A percentile compares a stretch with the other conserved stretches of the same genome.
Conservation (phyloP, 2,329 filamentous ascomycete genomes). For the Volutella citrinella region DNA sequence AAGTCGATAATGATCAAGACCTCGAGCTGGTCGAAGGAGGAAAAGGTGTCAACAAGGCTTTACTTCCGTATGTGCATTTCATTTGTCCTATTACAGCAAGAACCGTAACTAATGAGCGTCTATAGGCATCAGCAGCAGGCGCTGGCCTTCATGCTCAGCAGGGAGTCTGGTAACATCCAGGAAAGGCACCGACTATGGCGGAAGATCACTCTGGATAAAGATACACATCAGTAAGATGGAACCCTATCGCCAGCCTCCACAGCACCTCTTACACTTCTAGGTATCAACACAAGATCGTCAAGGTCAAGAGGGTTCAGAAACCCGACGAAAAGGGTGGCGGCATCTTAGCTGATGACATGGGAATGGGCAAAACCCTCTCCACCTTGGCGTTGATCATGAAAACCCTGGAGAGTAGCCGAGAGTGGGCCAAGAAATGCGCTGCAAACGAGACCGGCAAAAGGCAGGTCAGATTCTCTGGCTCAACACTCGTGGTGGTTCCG, state of each 20-base stretch:
- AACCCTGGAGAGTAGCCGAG: slow-evolving; percentile 33
- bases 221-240: slow-evolving; percentile 27
- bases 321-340: slow-evolving; percentile 38
- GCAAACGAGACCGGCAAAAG: slow-evolving; percentile 11
- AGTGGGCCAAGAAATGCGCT: slow-evolving; percentile 31
- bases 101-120: not conserved
- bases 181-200: slow-evolving; percentile 32
- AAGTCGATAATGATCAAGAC: slow-evolving; percentile 14
- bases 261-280: slow-evolving; percentile 10
- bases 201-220: slow-evolving; percentile 20
- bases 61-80: slow-evolving; percentile 21
- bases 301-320: slow-evolving; percentile 22
- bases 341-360: slow-evolving; percentile 61
- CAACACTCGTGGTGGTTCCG: slow-evolving; percentile 44
- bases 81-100: not conserved
- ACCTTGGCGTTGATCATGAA: slow-evolving; percentile 47
- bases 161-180: slow-evolving; percentile 34
- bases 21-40: slow-evolving; percentile 18
- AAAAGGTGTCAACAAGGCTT: slow-evolving; percentile 15
- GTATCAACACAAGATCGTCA: slow-evolving; percentile 40
- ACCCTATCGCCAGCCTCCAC: not conserved
- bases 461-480: slow-evolving; percentile 24
- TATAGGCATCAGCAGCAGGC: slow-evolving; percentile 39
- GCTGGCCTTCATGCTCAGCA: slow-evolving; percentile 35
- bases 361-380: slow-evolving; percentile 56